Conservation (phyloP, 2,329 filamentous ascomycete genomes). For the Alternaria tenuissima region DNA sequence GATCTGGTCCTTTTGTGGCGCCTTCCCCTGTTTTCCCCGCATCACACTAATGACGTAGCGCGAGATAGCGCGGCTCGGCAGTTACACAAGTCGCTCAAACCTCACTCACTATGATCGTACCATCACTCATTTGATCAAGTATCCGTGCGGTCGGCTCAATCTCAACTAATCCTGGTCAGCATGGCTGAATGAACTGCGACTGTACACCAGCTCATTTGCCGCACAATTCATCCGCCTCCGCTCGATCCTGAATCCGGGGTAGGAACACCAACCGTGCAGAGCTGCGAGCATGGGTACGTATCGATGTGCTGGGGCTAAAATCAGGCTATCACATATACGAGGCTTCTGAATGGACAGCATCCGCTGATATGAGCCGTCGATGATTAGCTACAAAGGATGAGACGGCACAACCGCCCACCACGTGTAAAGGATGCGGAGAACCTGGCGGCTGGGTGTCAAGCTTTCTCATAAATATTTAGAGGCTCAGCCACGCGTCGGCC, state of each 20-base stretch:
- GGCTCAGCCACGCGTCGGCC: background rate
- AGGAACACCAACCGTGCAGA: background rate
- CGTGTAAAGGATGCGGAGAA: background rate
- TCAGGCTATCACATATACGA: background rate
- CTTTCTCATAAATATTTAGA: background rate
- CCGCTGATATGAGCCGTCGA: background rate
- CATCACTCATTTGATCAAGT: constrained; percentile 1
- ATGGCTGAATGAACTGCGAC: background rate
- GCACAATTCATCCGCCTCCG: constrained; percentile 1
- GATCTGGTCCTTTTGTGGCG: constrained; percentile 1
- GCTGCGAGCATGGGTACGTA: constrained; percentile 1
- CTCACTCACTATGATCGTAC: background rate
- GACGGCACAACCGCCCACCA: background rate
- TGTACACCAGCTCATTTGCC: constrained; percentile 6
- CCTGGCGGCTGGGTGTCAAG: background rate
- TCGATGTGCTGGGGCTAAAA: background rate
- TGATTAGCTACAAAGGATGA: background rate
- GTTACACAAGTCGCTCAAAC: constrained; percentile 8
- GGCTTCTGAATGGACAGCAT: background rate
- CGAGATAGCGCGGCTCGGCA: constrained; percentile 16
- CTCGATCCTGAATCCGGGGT: background rate
- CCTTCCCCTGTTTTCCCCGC: constrained; percentile 17
- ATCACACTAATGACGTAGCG: constrained; percentile 13
- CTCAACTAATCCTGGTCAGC: background rate
- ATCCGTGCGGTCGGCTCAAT: background rate